Percentiles rank a stretch among this genome's conserved stretches.
These are phyloP conservation scores for Sungouiozyma ichnusensis DNA, from an alignment of 805 yeast genomes.

Conservation along the genomic window DNA sequence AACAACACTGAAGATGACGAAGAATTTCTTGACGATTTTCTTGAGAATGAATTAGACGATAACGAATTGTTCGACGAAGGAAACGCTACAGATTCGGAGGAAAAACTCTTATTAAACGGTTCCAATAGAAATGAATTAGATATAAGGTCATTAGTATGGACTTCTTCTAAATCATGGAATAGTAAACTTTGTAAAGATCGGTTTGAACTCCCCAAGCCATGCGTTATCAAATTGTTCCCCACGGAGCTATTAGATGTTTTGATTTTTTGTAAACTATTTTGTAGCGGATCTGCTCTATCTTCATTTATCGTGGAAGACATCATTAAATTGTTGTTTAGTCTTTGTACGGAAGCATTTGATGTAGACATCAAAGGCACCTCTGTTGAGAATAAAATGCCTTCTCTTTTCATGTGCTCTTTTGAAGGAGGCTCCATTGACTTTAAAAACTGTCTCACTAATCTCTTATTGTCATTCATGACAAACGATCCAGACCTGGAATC, in stretches of 20 bases:
- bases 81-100: not conserved
- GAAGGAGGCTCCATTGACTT: constrained; percentile 17
- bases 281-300: not conserved
- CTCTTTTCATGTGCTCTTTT: constrained; percentile 4
- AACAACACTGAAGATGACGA: constrained; percentile 2
- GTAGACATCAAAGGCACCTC: constrained; percentile 2
- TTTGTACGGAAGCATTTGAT: not conserved
- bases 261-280: not conserved
- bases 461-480: constrained; percentile 14
- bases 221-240: not conserved
- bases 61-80: constrained; percentile 6
- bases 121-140: constrained; percentile 5
- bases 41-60: constrained; percentile 4
- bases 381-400: constrained; percentile 2
- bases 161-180: constrained; percentile 14
- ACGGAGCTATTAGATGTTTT: not conserved
- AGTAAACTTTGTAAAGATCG: constrained; percentile 16
- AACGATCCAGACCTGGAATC: constrained; percentile 3
- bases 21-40: constrained; percentile 6
- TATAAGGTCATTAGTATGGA: not conserved
- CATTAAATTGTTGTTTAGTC: not conserved
- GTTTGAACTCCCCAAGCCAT: constrained; percentile 2
- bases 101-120: constrained; percentile 5
- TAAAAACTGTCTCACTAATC: constrained; percentile 21
- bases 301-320: not conserved